A percentile compares a stretch with the other conserved stretches of the same genome.
phyloP scores from a whole-genome alignment of 208 protist species.

The Acanthamoeba sp. region DNA sequence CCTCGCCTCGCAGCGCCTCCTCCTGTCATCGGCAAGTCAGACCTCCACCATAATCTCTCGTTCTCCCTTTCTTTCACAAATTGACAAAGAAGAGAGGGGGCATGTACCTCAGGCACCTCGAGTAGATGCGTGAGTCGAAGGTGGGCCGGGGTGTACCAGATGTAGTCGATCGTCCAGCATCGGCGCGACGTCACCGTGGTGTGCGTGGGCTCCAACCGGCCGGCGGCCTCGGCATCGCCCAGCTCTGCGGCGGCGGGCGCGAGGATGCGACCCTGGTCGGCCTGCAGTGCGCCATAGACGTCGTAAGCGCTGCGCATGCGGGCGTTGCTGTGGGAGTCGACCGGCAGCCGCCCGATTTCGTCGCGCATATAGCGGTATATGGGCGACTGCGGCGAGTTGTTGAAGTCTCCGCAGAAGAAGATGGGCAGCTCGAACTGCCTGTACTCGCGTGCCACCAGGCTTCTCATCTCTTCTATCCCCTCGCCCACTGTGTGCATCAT shows the following conservation, averaged over 20 bases:
- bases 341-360: neutral
- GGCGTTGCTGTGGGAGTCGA: neutral
- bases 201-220: neutral
- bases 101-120: conserved; percentile 22
- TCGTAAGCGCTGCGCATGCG: conserved; percentile 37
- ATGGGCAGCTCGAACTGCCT: neutral
- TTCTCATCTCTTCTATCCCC: neutral
- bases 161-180: conserved; percentile 21
- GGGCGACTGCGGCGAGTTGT: conserved; percentile 34
- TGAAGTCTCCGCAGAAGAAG: conserved; percentile 36
- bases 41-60: neutral
- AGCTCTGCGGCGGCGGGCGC: neutral
- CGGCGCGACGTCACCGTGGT: neutral
- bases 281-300: neutral
- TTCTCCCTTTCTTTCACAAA: too few relatives aligned
- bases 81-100: neutral
- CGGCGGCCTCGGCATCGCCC: neutral
- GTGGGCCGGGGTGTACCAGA: neutral
- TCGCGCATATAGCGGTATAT: conserved; percentile 31
- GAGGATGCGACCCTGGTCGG: neutral
- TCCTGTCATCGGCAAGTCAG: neutral
- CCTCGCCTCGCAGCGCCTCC: neutral
- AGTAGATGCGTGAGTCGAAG: neutral
- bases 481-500: conserved; percentile 6
- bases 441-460: neutral